Conservation (phyloP, 176 grass and related monocot species). For the Rhynchospora breviuscula region DNA sequence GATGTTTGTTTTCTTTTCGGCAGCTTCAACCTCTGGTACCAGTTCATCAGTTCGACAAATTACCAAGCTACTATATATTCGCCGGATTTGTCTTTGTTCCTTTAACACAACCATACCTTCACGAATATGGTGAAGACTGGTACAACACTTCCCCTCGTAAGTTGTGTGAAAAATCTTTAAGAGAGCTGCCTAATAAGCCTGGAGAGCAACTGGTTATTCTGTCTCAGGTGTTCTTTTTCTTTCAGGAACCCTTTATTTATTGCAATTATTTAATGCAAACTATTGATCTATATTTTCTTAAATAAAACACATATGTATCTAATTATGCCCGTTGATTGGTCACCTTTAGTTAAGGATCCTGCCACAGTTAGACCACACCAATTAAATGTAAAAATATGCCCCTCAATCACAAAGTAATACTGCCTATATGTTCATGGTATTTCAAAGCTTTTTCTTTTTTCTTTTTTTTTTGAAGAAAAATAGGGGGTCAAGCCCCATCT, state of each 20-base stretch:
- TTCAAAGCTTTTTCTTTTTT: too few species aligned
- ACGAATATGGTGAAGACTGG: conserved; percentile 98
- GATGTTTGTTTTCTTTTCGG: conserved; percentile 28
- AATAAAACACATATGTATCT: background rate
- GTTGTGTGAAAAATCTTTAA: conserved; percentile 81
- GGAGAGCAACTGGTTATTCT: conserved; percentile 79
- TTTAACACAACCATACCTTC: conserved; percentile 93
- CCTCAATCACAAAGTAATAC: background rate
- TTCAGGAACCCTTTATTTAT: background rate
- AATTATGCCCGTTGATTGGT: background rate
- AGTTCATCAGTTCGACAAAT: conserved; percentile 87
- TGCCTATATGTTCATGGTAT: background rate
- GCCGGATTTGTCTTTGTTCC: conserved; percentile 90
- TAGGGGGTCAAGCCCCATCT: too few species aligned
- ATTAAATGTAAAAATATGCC: background rate
- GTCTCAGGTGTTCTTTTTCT: conserved; percentile 64
- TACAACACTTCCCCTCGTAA: conserved; percentile 84
- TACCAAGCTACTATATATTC: conserved; percentile 97
- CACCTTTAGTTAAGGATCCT: background rate
- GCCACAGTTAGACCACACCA: background rate
- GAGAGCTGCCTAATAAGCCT: conserved; percentile 70
- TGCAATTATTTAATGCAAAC: background rate
- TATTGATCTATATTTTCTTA: background rate
- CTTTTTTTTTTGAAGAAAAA: too few species aligned
- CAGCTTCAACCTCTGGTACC: conserved; percentile 93